Evolutionary conservation across 371 early-diverging fungal genomes (phyloP).

Genomic region (Mortierella polycephala): DNA sequence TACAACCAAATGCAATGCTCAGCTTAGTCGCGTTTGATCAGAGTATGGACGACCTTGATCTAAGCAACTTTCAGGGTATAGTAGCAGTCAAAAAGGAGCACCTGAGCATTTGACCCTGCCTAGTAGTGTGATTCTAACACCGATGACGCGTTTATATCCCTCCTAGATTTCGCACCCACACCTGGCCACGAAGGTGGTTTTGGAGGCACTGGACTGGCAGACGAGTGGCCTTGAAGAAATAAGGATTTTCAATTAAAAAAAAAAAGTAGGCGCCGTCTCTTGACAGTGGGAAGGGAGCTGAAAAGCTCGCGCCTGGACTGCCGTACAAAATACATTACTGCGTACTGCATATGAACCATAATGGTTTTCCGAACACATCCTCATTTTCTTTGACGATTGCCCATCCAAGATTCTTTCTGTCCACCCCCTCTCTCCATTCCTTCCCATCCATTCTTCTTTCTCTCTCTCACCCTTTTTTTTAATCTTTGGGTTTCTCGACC

Average conservation of each 20-base stretch:
- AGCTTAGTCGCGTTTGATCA: constrained; percentile 40
- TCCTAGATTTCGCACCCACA: constrained; percentile 11
- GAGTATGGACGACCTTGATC: constrained; percentile 15
- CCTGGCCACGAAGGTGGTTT: constrained; percentile 38
- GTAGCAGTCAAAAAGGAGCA: background rate
- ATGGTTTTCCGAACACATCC: too few species aligned
- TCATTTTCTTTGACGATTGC: too few species aligned
- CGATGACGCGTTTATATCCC: background rate
- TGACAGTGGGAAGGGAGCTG: too few species aligned
- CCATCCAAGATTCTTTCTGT: background rate
- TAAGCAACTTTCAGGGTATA: constrained; percentile 28
- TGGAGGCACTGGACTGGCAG: constrained; percentile 37
- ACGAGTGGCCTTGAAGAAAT: constrained; percentile 19
- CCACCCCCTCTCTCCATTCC: background rate
- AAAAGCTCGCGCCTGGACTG: too few species aligned
- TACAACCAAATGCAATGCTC: constrained; percentile 33
- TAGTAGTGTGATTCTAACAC: background rate
- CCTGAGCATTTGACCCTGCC: background rate
- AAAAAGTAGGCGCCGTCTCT: too few species aligned
- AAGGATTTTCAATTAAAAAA: background rate
- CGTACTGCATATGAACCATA: too few species aligned
- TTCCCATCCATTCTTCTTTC: background rate
- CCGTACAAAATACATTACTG: too few species aligned
- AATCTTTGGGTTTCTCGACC: background rate
- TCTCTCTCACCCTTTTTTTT: background rate